These are phyloP conservation scores for Lepiota brunneoincarnata DNA, from an alignment of 768 basidiomycete genomes.

Conservation along the genomic window DNA sequence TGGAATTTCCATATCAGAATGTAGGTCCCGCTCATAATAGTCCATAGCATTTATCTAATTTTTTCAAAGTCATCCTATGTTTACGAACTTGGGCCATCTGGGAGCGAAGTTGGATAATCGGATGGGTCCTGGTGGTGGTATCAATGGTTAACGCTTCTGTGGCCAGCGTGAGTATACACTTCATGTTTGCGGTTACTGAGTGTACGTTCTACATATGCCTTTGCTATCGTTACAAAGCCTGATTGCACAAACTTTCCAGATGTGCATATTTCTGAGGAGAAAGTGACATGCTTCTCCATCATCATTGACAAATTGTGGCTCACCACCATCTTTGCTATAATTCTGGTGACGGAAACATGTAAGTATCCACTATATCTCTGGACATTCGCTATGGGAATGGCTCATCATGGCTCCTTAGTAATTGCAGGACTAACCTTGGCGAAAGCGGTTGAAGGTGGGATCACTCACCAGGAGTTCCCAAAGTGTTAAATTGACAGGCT, in stretches of 20 bases:
- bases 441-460: slow-evolving; percentile 2
- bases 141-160: background rate
- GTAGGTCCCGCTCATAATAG: background rate
- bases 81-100: slow-evolving; percentile 9
- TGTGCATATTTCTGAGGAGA: background rate
- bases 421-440: background rate
- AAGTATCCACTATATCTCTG: background rate
- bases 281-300: background rate
- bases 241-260: background rate
- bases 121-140: background rate
- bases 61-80: background rate
- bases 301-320: background rate
- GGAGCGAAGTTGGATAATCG: background rate
- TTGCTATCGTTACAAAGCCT: too few species aligned
- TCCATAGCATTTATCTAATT: too few species aligned
- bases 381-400: too few species aligned
- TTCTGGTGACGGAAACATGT: background rate
- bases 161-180: background rate
- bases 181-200: background rate
- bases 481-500: background rate
- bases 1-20: background rate
- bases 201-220: background rate
- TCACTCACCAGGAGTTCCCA: too few species aligned
- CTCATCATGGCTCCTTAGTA: background rate
- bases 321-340: background rate